Base-by-base conservation (phyloP, 2,329 filamentous ascomycete genomes). In the Hypoxylon sp. region DNA sequence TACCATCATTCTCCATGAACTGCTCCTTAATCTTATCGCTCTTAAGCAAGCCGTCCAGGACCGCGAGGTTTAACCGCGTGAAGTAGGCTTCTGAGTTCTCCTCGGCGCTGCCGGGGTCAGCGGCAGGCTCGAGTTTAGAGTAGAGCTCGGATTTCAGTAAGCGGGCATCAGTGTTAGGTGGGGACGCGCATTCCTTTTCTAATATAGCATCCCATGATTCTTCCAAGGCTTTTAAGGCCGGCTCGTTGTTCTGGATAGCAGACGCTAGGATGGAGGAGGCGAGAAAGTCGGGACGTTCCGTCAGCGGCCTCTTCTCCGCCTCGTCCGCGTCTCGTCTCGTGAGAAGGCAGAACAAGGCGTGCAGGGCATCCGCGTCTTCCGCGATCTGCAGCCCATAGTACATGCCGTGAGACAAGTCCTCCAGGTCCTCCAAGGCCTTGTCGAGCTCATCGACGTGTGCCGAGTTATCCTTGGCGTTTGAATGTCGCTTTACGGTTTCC, bases 311-410 rank as follows among this genome's bases (percentile, higher is more conserved):
- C 13, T 48, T 48, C 44, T 58, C 48, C 17, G 62, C 66, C 33
- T 67, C 55, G 73, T 69, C 69, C 1, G 72, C 63, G 17, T 77
- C 74, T 19, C 73, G 63, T n/a, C 73, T 70, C 29, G 78, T 79
- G 78, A 89, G 84, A 39, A 90, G 80, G 74, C 88, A 90, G 66
- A 91, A 79, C 1, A 91, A 82, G n/a, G 83, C 79, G 69, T 83
- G 83, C 58, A 90, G 72, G 1, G 85, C 85, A 1, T 84, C 83
- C 2, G 81, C 74, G 70, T 90, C 86, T 75, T 88, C 86, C 22
- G 85, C 83, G 64, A 91, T 84, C 76, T 90, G 87, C 17, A 89
- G 81, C 9, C 90, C 90, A 77, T 91, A 92, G 80, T 91, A 92
- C 69, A 91, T 88, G 77, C 91, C 90, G 77, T 92, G 89, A 0